Percentiles rank a stretch among this genome's conserved stretches.
phyloP scores from a whole-genome alignment of 2,329 filamentous ascomycete species.

The Fonsecaea multimorphosa region DNA sequence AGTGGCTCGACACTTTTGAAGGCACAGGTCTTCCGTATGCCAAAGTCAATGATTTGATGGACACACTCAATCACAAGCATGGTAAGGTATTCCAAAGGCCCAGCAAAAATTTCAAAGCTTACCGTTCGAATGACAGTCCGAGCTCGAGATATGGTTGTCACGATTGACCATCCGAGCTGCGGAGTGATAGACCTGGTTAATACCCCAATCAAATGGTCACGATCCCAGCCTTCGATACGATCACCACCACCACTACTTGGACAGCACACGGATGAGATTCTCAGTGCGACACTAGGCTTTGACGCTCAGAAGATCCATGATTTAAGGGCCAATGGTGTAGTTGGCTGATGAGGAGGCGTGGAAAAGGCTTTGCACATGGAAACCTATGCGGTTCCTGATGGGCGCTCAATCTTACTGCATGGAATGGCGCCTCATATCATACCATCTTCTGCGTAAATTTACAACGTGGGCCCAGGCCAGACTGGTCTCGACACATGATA shows the following conservation, averaged over 20 bases:
- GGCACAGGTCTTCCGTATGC: constrained; percentile 94
- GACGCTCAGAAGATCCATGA: background rate
- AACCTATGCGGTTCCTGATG: no score
- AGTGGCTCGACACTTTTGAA: constrained; percentile 87
- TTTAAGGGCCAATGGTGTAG: background rate
- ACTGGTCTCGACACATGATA: no score
- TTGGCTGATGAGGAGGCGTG: background rate
- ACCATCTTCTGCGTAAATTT: no score
- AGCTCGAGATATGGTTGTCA: constrained; percentile 86
- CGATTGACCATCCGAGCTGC: constrained; percentile 81
- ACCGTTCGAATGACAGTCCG: constrained; percentile 52
- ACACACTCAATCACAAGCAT: constrained; percentile 81
- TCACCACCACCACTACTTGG: background rate
- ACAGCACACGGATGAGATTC: background rate
- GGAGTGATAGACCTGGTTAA: constrained; percentile 89
- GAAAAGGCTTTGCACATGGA: background rate
- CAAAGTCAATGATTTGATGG: constrained; percentile 90
- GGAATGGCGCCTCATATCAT: no score
- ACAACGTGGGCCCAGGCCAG: no score
- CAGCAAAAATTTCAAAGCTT: background rate
- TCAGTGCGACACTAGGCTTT: background rate
- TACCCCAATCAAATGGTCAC: constrained; percentile 89
- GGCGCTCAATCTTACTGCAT: no score
- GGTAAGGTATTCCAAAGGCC: background rate
- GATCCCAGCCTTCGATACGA: background rate